Base-by-base conservation (phyloP, 345 rosid species). In the Eutrema heterophyllum region DNA sequence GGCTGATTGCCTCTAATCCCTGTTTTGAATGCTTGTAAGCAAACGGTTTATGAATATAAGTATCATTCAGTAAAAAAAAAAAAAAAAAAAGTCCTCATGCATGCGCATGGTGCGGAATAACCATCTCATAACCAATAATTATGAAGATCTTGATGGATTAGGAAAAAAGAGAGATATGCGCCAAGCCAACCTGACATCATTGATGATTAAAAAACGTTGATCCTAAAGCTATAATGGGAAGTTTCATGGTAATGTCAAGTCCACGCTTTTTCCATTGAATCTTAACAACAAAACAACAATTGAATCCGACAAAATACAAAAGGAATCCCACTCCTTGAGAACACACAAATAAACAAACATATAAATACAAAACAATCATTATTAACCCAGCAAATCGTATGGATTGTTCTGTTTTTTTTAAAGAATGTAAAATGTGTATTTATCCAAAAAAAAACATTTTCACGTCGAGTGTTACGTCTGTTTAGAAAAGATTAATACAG, bases 201-300 rank as follows among this genome's bases (percentile, higher is more conserved):
- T 64, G 68, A 30, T 45, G 68, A 64, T 64, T 61, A 24, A 41
- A 46, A 29, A 15, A 8, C 5, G 41, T 10, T 45, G 26, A 44
- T 44, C 52, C 27, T 18, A 64, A 45, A 43, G 55, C 64, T 30
- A 69, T 32, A 69, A 44, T 69, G 35, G 33, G 54, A 69, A 69
- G 24, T 56, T 69, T 56, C 64, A 44, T 69, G 73, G 73, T 35
- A 56, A 18, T 56, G 45, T 30, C 64, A 55, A 69, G 54, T 56
- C 15, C 21, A 32, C 56, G 30, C 55, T 55, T 69, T 69, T 69
- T 18, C 35, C 64, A 69, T 30, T 68, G 73, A 68, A 68, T 41
- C 52, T 54, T 54, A 12, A 18, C 5, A 41, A 43, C 54, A 55
- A 68, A 55, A 68, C 33, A 55, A 68, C 63, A 44, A 54, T 5